Conservation (phyloP, 371 early-diverging fungal genomes). For the Smittium mucronatum region DNA sequence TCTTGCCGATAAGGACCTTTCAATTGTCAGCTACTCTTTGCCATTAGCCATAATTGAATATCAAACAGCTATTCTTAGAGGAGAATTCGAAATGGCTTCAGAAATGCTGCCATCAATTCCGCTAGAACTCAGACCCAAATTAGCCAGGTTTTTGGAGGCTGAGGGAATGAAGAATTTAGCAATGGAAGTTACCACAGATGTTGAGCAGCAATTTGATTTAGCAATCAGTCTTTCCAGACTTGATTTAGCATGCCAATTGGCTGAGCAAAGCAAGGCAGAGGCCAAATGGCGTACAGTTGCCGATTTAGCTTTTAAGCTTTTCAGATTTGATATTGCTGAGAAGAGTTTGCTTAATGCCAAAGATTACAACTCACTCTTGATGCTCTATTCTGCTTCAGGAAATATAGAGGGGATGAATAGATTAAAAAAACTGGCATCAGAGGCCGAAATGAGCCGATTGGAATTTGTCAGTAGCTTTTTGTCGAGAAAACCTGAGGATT, state of each 20-base stretch:
- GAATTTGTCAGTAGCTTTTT: constrained; percentile 72
- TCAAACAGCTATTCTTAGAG: constrained; percentile 87
- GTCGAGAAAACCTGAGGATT: constrained; percentile 56
- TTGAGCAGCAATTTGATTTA: constrained; percentile 89
- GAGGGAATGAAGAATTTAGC: constrained; percentile 86
- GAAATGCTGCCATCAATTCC: constrained; percentile 71
- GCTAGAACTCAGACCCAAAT: constrained; percentile 66
- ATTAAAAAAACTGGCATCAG: constrained; percentile 66
- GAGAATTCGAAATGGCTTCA: constrained; percentile 71
- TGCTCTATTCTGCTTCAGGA: constrained; percentile 79
- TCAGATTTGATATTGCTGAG: constrained; percentile 82
- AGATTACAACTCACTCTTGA: constrained; percentile 74
- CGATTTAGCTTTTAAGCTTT: constrained; percentile 73
- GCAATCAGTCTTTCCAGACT: constrained; percentile 75
- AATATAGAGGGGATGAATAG: constrained; percentile 57
- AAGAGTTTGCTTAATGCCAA: constrained; percentile 76
- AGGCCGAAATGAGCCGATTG: constrained; percentile 72
- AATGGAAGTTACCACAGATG: constrained; percentile 78
- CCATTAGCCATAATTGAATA: constrained; percentile 89
- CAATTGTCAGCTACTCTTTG: constrained; percentile 75
- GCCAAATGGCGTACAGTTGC: constrained; percentile 85
- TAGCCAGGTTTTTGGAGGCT: constrained; percentile 89
- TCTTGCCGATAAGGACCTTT: constrained; percentile 86
- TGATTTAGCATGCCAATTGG: constrained; percentile 73
- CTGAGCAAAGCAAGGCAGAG: constrained; percentile 60